A percentile compares a stretch with the other conserved stretches of the same genome.
Conservation (phyloP, 1,139 yeast genomes). For the Hemisphaericaspora xylofermentans region DNA sequence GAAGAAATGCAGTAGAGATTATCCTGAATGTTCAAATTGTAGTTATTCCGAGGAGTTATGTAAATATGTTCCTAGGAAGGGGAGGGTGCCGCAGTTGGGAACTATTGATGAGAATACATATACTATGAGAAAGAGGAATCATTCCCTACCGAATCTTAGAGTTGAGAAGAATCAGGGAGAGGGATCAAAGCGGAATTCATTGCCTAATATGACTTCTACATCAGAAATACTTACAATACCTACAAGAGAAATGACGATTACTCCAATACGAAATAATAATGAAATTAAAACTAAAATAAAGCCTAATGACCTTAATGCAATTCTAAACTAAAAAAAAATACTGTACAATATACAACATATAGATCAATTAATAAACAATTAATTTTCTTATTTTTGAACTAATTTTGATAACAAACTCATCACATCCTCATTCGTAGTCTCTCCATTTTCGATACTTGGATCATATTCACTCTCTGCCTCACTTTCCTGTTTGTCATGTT, state of each 20-base stretch:
- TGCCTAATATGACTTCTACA: not conserved
- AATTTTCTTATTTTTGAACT: conserved; percentile 15
- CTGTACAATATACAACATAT: not conserved
- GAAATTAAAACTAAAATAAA: conserved; percentile 1
- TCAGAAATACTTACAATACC: no score
- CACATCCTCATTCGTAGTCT: conserved; percentile 20
- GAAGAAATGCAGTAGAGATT: conserved; percentile 22
- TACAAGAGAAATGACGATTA: no score
- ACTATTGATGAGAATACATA: conserved; percentile 5
- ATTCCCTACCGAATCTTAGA: not conserved
- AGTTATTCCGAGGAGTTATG: conserved; percentile 24
- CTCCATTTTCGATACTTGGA: conserved; percentile 15
- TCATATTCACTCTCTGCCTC: conserved; percentile 22
- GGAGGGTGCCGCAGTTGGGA: conserved; percentile 4
- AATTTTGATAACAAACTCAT: conserved; percentile 38
- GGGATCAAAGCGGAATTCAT: not conserved
- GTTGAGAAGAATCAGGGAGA: not conserved
- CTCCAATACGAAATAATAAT: no score
- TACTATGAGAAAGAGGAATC: conserved; percentile 2
- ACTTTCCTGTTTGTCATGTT: conserved; percentile 13
- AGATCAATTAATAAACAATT: not conserved
- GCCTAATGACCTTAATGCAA: conserved; percentile 15
- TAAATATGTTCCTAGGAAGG: conserved; percentile 20
- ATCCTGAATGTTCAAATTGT: conserved; percentile 28
- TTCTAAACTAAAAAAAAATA: conserved; percentile 13